Conservation (phyloP, 2,329 filamentous ascomycete genomes). For the Mycocentrospora acerina region DNA sequence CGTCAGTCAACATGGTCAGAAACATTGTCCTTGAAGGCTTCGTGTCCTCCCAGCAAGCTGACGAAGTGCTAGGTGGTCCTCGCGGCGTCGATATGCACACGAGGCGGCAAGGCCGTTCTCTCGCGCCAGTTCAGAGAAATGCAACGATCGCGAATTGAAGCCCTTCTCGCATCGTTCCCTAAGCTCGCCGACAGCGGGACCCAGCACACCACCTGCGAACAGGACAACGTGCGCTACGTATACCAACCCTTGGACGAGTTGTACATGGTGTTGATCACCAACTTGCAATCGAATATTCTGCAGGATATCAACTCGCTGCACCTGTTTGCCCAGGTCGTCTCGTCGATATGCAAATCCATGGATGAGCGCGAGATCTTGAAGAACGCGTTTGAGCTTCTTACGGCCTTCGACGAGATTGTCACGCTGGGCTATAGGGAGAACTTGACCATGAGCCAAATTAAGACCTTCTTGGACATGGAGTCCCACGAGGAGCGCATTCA, state of each 20-base stretch:
- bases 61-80: constrained; percentile 75
- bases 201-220: constrained; percentile 97
- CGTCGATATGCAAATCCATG: constrained; percentile 91
- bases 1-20: neutral
- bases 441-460: constrained; percentile 93
- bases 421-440: constrained; percentile 96
- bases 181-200: constrained; percentile 95
- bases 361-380: constrained; percentile 94
- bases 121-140: constrained; percentile 98
- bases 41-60: constrained; percentile 15
- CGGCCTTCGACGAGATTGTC: constrained; percentile 95
- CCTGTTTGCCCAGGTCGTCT: constrained; percentile 95
- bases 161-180: constrained; percentile 92
- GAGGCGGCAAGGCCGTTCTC: constrained; percentile 96
- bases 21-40: neutral
- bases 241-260: constrained; percentile 99
- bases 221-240: constrained; percentile 99
- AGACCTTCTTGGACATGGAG: constrained; percentile 99
- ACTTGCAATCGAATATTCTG: constrained; percentile 97
- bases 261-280: constrained; percentile 99
- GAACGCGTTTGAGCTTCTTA: constrained; percentile 94
- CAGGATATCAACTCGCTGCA: constrained; percentile 99
- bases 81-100: constrained; percentile 97
- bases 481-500: constrained; percentile 98
- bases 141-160: constrained; percentile 94